Base-by-base conservation (phyloP, 345 rosid genomes). In the Toxicodendron radicans region DNA sequence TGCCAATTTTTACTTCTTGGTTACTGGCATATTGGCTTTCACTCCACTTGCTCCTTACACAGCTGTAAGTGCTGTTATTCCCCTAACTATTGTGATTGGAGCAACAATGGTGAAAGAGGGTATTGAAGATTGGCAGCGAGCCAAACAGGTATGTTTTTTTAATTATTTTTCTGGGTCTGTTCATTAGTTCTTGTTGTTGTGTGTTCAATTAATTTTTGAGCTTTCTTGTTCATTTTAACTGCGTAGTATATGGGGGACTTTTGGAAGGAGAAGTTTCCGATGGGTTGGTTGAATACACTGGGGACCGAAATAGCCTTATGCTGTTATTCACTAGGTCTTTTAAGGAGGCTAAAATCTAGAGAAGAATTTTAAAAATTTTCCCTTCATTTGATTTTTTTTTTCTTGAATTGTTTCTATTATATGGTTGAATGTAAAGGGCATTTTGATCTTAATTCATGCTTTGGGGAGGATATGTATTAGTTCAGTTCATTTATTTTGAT, bases 81-180 rank as follows among this genome's bases (percentile, higher is more conserved):
- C 97, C 76, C 89, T 95, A 8, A 73, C 91, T 70, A 58, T 95
- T 30, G 95, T 95, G 4, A 81, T 92, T 70, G 92, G 91, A 5
- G 95, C 88, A 51, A 87, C 97, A 45, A 95, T 95, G 97, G 84
- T 88, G 53, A 95, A 92, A 84, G 99, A 95, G 81, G 93, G 84
- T 23, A 79, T 95, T 48, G 99, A 95, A 83, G 99, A 92, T 84
- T 88, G 88, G 89, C 88, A 85, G 81, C 82, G 99, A 66, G 81
- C 87, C 46, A 85, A 83, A 68, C 99, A 92, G 97, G 99, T 92
- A 79, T 51, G 12, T 52, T 53, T 56, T 41, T 78, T 54, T 7
- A 58, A 77, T 38, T 68, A 67, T 49, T 4, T 12, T 5, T 61
- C 71, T 65, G 49, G 21, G 12, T 23, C 5, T 53, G 41, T 45